Base-by-base conservation (phyloP, 164 flowering plant genomes). In the Nymphaea colorata region DNA sequence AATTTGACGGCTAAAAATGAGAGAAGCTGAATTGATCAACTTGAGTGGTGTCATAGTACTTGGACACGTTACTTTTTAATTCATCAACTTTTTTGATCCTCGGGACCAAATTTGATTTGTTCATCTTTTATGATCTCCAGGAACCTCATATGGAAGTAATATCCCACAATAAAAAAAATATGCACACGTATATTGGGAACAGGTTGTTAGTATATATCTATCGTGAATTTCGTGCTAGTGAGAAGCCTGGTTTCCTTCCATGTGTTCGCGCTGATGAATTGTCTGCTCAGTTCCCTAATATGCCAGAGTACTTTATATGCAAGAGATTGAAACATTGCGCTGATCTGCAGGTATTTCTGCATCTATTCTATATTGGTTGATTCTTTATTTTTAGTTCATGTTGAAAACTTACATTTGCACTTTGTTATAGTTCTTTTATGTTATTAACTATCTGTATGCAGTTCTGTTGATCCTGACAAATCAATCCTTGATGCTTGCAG, bases 71-170 rank as follows among this genome's bases (percentile, higher is more conserved):
- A n/a, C n/a, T n/a, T n/a, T n/a, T n/a, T n/a, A n/a, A n/a, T n/a
- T n/a, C n/a, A n/a, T n/a, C n/a, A n/a, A n/a, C n/a, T n/a, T n/a
- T n/a, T n/a, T n/a, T n/a, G n/a, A n/a, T n/a, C n/a, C n/a, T n/a
- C n/a, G n/a, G n/a, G n/a, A n/a, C n/a, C n/a, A n/a, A n/a, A n/a
- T n/a, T n/a, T n/a, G n/a, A n/a, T n/a, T n/a, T n/a, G n/a, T n/a
- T n/a, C n/a, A 15, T 64, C 45, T 43, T 59, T 18, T 18, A 65
- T 65, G 59, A 41, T 68, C 66, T 71, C 67, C 77, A 94, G 97
- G 98, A 94, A 79, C 98, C 98, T 16, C 91, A 87, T 68, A 87
- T 88, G 82, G 97, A 94, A 81, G 97, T 91, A 51, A 80, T 91
- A 77, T 78, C 98, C 70, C 96, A 97, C 69, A 88, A 83, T 69